Conservation (phyloP, 2,329 filamentous ascomycete genomes). For the Aureobasidium sp. region DNA sequence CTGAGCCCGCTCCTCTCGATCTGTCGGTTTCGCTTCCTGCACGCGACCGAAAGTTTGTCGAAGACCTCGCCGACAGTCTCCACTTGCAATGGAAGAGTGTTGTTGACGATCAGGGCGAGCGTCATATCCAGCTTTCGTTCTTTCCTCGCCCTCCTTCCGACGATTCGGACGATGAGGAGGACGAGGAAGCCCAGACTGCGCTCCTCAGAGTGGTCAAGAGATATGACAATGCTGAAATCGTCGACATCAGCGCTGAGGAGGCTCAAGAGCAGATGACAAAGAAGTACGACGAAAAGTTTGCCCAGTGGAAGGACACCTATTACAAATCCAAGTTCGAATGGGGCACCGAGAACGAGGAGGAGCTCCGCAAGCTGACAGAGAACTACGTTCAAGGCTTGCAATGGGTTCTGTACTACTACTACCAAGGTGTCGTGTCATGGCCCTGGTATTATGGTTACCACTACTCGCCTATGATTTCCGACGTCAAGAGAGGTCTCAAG, state of each 20-base stretch:
- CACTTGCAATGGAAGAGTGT: constrained; percentile 60
- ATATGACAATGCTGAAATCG: constrained; percentile 82
- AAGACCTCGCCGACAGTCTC: constrained; percentile 69
- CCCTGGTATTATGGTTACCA: constrained; percentile 97
- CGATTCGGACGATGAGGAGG: constrained; percentile 61
- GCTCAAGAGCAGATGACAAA: constrained; percentile 70
- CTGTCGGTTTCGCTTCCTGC: constrained; percentile 68
- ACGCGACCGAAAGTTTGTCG: constrained; percentile 85
- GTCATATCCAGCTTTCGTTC: constrained; percentile 58
- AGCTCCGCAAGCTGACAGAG: constrained; percentile 75
- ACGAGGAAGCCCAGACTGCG: constrained; percentile 78
- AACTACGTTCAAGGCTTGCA: constrained; percentile 97
- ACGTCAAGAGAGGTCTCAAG: constrained; percentile 79
- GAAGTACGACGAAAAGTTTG: constrained; percentile 85
- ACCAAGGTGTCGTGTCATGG: constrained; percentile 94
- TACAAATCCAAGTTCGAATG: constrained; percentile 89
- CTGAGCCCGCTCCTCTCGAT: constrained; percentile 54
- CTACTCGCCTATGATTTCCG: constrained; percentile 95
- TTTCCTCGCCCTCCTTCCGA: constrained; percentile 44
- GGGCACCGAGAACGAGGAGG: constrained; percentile 71
- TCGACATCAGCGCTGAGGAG: constrained; percentile 73
- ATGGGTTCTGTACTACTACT: constrained; percentile 98
- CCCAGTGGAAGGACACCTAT: constrained; percentile 89
- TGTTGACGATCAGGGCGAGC: constrained; percentile 57
- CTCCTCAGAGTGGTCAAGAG: constrained; percentile 78